Evolutionary conservation across 2,329 filamentous ascomycete species (phyloP), one percentile per base, ranked within the genome.

Genomic region (Trichoderma afroharzianum): DNA sequence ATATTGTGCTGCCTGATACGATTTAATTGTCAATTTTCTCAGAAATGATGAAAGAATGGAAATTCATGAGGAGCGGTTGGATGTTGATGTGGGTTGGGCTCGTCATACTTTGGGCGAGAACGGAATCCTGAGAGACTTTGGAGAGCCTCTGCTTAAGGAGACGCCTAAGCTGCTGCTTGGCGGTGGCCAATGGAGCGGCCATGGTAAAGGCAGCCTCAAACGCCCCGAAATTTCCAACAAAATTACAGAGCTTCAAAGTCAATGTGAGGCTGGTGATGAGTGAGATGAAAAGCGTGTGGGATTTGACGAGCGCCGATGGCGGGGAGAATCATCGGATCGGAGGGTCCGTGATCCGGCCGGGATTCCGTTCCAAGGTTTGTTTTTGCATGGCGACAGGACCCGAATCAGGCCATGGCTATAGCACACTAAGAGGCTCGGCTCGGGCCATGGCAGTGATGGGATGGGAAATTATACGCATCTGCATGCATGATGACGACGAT

Each of bases 81-180:
- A 30, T n/a, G 9, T n/a, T 4, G 26, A 50, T 30, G 28, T 1
- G 3, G 9, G 5, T n/a, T 14, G 18, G 18, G 32, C 28, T 63
- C 70, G 74, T 76, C 90, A 80, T 84, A 94, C 94, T 96, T 84
- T 97, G 94, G 57, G 82, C 79, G 69, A 82, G 80, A 69, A 94
- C 84, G 15, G 88, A 86, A 28, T 92, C 88, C n/a, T 86, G 82
- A 1, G 90, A 81, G 62, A 97, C 79, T 8, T 79, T 81, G 24
- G 88, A 85, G 24, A 97, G 86, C 36, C 85, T 86, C 74, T 87
- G 83, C 78, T 91, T 94, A 83, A 97, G 91, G 68, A 87, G 82
- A 73, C 85, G 85, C 71, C 95, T 88, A 73, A 97, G 84, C 76
- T 93, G 91, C 79, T 92, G 91, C 83, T 97, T 97, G 58, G 92